phyloP scores from a whole-genome alignment of 805 yeast species.

The Metschnikowia dekortorum region DNA sequence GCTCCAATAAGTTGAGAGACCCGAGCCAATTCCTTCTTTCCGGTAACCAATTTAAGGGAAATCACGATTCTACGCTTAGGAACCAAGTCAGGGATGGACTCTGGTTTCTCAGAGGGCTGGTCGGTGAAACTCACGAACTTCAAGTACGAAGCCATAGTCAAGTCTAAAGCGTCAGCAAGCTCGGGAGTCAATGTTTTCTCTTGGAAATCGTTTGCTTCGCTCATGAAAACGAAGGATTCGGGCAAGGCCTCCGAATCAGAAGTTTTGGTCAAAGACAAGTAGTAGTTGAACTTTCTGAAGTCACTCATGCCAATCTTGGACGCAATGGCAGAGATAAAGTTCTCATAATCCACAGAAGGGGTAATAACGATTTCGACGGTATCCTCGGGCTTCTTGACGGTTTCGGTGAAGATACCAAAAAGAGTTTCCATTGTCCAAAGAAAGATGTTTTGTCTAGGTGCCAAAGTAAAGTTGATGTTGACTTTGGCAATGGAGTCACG shows the following conservation, averaged over 20 bases:
- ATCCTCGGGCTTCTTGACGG: constrained; percentile 54
- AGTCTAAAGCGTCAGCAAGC: constrained; percentile 32
- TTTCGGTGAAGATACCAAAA: constrained; percentile 52
- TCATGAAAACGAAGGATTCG: constrained; percentile 75
- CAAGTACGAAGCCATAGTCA: constrained; percentile 47
- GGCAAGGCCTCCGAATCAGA: constrained; percentile 70
- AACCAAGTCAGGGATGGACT: constrained; percentile 47
- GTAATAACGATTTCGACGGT: constrained; percentile 58
- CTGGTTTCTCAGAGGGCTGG: constrained; percentile 72
- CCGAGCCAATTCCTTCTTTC: constrained; percentile 46
- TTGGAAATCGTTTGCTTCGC: constrained; percentile 80
- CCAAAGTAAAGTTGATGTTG: constrained; percentile 56
- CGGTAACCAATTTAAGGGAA: constrained; percentile 49
- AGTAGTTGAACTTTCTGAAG: constrained; percentile 73
- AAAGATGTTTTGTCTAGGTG: constrained; percentile 77
- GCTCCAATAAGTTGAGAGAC: constrained; percentile 49
- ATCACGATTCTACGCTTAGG: constrained; percentile 54
- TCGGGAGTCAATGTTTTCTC: constrained; percentile 54
- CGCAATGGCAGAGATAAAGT: constrained; percentile 78
- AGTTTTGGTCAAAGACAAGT: constrained; percentile 78
- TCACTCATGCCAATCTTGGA: constrained; percentile 79
- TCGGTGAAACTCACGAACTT: constrained; percentile 79
- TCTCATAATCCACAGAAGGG: constrained; percentile 54
- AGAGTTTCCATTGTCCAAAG: constrained; percentile 61
- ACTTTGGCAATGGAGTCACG: constrained; percentile 70